Percentiles rank a stretch among this genome's conserved stretches.
Conservation (phyloP, 495 filamentous ascomycete genomes). For the Tuber umbilicatum region DNA sequence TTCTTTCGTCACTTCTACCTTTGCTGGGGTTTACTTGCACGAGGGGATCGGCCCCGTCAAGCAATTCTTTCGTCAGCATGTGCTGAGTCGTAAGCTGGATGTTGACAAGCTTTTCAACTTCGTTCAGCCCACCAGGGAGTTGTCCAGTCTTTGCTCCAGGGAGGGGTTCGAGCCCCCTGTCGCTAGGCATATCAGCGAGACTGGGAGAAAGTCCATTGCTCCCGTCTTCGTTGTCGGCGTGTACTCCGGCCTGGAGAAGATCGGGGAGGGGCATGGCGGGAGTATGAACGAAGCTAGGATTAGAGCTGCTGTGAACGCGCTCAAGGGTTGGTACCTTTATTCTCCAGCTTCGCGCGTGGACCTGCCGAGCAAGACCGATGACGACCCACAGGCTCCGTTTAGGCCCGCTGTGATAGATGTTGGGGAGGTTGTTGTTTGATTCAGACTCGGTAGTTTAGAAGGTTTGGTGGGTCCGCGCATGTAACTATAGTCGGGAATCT, state of each 20-base stretch:
- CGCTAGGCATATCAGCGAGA: slow-evolving; percentile 79
- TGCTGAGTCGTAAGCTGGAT: slow-evolving; percentile 72
- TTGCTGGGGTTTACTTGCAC: slow-evolving; percentile 81
- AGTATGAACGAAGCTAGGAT: slow-evolving; percentile 69
- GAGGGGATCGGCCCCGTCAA: slow-evolving; percentile 60
- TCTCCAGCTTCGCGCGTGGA: slow-evolving; percentile 55
- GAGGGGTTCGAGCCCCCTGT: slow-evolving; percentile 86
- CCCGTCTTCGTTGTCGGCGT: slow-evolving; percentile 95
- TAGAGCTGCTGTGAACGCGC: slow-evolving; percentile 69
- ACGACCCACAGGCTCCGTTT: slow-evolving; percentile 52
- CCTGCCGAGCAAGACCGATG: slow-evolving; percentile 75
- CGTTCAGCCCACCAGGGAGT: slow-evolving; percentile 69
- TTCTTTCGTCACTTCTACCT: slow-evolving; percentile 68
- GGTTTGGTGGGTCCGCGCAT: background rate
- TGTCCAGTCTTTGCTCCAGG: slow-evolving; percentile 69
- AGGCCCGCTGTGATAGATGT: slow-evolving; percentile 79
- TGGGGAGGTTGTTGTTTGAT: slow-evolving; percentile 77
- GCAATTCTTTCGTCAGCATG: slow-evolving; percentile 72
- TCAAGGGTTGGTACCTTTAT: slow-evolving; percentile 96
- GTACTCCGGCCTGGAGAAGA: slow-evolving; percentile 76
- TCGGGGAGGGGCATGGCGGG: slow-evolving; percentile 75
- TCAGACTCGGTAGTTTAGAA: background rate
- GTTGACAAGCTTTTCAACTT: slow-evolving; percentile 73
- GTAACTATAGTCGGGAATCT: background rate
- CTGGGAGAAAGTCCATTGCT: slow-evolving; percentile 68